Evolutionary conservation across 129 eudicot genomes (phyloP), one percentile per base, ranked within the genome.

Genomic region (Centella asiatica): DNA sequence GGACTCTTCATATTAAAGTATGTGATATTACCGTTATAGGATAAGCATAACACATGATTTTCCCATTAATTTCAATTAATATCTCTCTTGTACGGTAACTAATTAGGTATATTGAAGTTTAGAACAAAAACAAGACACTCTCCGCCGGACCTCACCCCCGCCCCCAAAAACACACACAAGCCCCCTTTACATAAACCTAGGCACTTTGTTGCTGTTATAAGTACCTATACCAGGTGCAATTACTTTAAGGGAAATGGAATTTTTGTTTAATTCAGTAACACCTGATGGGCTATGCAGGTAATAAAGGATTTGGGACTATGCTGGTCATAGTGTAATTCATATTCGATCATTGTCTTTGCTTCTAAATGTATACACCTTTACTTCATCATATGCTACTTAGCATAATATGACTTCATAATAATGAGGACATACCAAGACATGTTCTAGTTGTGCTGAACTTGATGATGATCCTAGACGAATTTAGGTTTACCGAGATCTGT

Each of bases 1-100:
- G 97, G 11, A 71, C 80, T 23, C 83, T 86, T 71, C 95, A 68
- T 78, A 87, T 86, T 62, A 84, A 87, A 79, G 98, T 92, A 74
- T 68, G 85, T 56, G 34, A 22, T 64, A 29, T 45, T 73, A 9
- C 45, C 65, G 28, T 54, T 19, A 12, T 17, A 13, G 28, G 5
- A 31, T 56, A n/a, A n/a, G 42, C 61, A 56, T 31, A 6, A 56
- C 4, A 31, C 5, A 56, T 56, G 1, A n/a, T n/a, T n/a, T n/a
- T 20, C 22, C 14, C 12, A 7, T 18, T 20, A 31, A 4, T 29
- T 42, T 54, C 27, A 26, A 9, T 18, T 55, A 2, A 18, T 18
- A 56, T 29, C 7, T 56, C 23, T 2, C 32, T 54, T 6, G 27
- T 52, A 3, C 25, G 58, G 32, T 27, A 26, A 52, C 28, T 28